Evolutionary conservation across 2,329 filamentous ascomycete species (phyloP).

Genomic region (Tolypocladium nubicola): DNA sequence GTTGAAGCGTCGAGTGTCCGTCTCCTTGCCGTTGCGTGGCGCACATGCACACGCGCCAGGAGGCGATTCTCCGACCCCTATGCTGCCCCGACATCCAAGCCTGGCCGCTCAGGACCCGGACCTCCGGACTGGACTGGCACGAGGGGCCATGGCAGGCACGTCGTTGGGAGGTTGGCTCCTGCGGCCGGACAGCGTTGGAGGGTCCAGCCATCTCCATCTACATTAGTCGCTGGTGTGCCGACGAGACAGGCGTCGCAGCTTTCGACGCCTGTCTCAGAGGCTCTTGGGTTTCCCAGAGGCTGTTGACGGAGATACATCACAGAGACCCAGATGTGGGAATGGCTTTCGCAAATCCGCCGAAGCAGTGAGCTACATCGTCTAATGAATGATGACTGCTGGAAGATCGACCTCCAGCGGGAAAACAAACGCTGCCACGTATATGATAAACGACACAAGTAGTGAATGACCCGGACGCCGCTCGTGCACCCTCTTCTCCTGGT

Average conservation of each 20-base stretch:
- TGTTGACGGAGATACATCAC: not conserved
- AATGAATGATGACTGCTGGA: not conserved
- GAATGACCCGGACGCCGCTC: not conserved
- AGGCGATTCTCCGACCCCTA: too few species aligned
- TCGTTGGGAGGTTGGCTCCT: too few species aligned
- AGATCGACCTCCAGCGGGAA: not conserved
- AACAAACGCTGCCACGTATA: not conserved
- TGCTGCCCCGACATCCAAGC: too few species aligned
- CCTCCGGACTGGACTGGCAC: too few species aligned
- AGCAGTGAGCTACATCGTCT: not conserved
- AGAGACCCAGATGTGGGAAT: not conserved
- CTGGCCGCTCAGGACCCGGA: too few species aligned
- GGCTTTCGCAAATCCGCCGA: not conserved
- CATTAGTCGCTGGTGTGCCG: not conserved
- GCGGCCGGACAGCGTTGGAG: not conserved
- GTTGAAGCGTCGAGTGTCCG: too few species aligned
- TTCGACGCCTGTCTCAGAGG: too few species aligned
- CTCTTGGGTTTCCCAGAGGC: not conserved
- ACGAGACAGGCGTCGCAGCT: not conserved
- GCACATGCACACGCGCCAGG: too few species aligned
- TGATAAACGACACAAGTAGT: too few species aligned
- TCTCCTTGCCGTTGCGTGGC: too few species aligned
- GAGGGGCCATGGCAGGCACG: too few species aligned
- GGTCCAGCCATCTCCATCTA: not conserved
- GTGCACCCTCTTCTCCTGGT: not conserved